These are phyloP conservation scores for Pseudogymnoascus sp. DNA, from an alignment of 2,329 filamentous ascomycete species.

Conservation along the genomic window DNA sequence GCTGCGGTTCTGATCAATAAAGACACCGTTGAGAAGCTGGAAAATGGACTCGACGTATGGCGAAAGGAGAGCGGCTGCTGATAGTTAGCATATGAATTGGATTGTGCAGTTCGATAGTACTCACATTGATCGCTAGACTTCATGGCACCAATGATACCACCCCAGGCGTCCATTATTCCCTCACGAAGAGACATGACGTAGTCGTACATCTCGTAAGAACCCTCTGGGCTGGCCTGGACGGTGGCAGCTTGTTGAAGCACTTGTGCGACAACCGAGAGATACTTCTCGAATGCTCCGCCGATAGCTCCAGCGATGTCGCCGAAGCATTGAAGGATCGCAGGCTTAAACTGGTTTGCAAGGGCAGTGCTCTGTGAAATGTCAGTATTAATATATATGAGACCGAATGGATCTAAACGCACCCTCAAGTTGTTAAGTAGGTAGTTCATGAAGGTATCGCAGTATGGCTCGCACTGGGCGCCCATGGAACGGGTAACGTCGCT, in stretches of 20 bases:
- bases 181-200: constrained; percentile 93
- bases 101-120: constrained; percentile 27
- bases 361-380: constrained; percentile 58
- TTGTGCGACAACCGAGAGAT: constrained; percentile 84
- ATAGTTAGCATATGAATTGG: constrained; percentile 26
- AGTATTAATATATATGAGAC: constrained; percentile 18
- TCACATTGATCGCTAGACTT: constrained; percentile 72
- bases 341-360: constrained; percentile 95
- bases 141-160: constrained; percentile 92
- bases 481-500: constrained; percentile 93
- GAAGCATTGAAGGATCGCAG: constrained; percentile 94
- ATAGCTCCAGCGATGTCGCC: constrained; percentile 97
- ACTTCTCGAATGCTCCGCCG: constrained; percentile 83
- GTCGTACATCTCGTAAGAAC: constrained; percentile 91
- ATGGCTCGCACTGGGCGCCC: constrained; percentile 84
- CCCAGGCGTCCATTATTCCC: constrained; percentile 99
- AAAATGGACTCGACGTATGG: constrained; percentile 83
- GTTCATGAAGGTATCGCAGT: constrained; percentile 98
- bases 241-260: constrained; percentile 88
- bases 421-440: constrained; percentile 86
- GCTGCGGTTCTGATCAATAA: constrained; percentile 77
- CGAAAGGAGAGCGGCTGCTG: constrained; percentile 60
- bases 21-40: constrained; percentile 73
- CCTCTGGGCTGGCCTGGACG: constrained; percentile 71
- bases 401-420: constrained; percentile 42